phyloP scores from a whole-genome alignment of 106 monocot genomes.

The Narthecium ossifragum region DNA sequence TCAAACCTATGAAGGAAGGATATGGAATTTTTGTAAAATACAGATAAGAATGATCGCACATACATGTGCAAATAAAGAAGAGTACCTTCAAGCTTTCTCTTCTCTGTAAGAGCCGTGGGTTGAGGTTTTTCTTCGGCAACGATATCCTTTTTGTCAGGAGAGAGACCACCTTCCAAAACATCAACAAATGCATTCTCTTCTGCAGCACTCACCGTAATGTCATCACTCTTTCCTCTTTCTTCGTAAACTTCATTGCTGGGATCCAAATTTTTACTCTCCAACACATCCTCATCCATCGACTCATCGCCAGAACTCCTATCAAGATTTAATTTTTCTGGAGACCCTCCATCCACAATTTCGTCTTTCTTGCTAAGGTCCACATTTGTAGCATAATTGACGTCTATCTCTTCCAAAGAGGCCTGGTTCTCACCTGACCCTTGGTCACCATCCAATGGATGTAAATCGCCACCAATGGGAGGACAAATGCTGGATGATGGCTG shows the following conservation, averaged over 20 bases:
- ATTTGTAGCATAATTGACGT: slow-evolving; percentile 23
- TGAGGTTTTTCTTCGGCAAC: slow-evolving; percentile 25
- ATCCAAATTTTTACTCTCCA: slow-evolving; percentile 47
- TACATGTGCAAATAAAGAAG: not conserved
- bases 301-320: slow-evolving; percentile 84
- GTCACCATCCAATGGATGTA: slow-evolving; percentile 29
- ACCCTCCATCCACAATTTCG: slow-evolving; percentile 21
- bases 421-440: slow-evolving; percentile 36
- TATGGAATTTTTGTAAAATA: no score
- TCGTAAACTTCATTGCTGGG: slow-evolving; percentile 22
- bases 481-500: slow-evolving; percentile 50
- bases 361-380: slow-evolving; percentile 34
- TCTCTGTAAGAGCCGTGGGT: slow-evolving; percentile 31
- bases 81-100: slow-evolving; percentile 89
- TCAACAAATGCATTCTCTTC: slow-evolving; percentile 18
- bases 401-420: slow-evolving; percentile 43
- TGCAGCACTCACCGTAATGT: slow-evolving; percentile 16
- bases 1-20: no score
- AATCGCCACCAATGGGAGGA: slow-evolving; percentile 35
- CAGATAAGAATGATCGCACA: no score
- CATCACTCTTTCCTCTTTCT: slow-evolving; percentile 20
- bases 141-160: slow-evolving; percentile 28
- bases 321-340: slow-evolving; percentile 70
- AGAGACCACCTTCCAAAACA: slow-evolving; percentile 7
- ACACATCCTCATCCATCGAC: slow-evolving; percentile 73